Evolutionary conservation across 169 alveolate species (phyloP), one percentile per base, ranked within the genome.

Genomic region (Plasmodium yoelii): DNA sequence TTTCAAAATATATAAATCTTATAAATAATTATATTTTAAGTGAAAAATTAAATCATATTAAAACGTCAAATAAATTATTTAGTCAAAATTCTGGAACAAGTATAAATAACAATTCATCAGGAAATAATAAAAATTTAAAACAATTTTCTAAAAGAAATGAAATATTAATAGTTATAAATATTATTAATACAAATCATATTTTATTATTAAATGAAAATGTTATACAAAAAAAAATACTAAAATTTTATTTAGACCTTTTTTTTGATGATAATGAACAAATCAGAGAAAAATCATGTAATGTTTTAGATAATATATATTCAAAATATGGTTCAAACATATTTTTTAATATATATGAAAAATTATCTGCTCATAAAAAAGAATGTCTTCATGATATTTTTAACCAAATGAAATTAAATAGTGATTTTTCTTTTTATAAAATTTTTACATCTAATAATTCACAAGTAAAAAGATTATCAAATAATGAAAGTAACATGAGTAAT

Each of bases 291-390:
- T 8, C 91, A 15, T 69, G 91, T 61, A 39, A 57, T 19, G 91
- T 84, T 8, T 59, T 84, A 59, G 91, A 84, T 69, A 42, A 84
- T 15, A 69, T 84, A 7, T 84, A 84, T 42, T 71, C 87, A 18
- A 84, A 84, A 26, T 69, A 61, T 46, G 82, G 82, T 28, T 47
- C 68, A 28, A 59, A 15, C 19, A 44, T 84, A 5, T 84, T 84
- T 70, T 70, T 68, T 57, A 24, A 19, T 39, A 69, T 84, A n/a
- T 84, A 47, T 69, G 91, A 84, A 69, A 68, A 70, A 69, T 57
- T 84, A 47, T 69, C 91, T 7, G 70, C 51, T 19, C 91, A 84
- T 57, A 84, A 84, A 46, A 84, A 84, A 61, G 91, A 84, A 47
- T 84, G 87, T 47, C 64, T 84, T 13, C 91, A 69, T 15, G 91